A percentile compares a stretch with the other conserved stretches of the same genome.
Conservation (phyloP, 2,329 filamentous ascomycete genomes). For the Cordyceps pruinosa region DNA sequence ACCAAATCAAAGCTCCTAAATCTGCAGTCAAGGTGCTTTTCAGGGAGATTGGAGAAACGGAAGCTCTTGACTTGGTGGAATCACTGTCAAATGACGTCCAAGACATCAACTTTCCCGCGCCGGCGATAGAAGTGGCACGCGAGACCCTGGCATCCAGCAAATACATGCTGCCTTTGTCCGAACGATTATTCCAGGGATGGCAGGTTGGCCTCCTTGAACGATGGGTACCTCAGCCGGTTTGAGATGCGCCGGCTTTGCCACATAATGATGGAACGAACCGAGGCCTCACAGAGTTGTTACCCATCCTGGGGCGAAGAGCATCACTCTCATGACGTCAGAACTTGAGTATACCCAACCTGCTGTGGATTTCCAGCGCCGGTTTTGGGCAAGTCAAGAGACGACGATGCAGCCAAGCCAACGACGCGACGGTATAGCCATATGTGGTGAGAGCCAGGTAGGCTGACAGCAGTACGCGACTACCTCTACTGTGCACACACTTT, state of each 20-base stretch:
- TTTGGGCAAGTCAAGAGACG: no score
- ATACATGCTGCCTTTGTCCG: slow-evolving; percentile 44
- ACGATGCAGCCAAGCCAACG: no score
- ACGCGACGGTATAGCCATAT: no score
- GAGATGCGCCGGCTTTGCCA: slow-evolving; percentile 12
- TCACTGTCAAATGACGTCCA: slow-evolving; percentile 50
- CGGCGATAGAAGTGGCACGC: slow-evolving; percentile 40
- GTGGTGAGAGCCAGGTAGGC: no score
- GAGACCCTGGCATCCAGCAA: slow-evolving; percentile 42
- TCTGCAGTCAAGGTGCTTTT: slow-evolving; percentile 50
- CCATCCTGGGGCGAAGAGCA: background rate
- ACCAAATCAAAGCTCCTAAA: slow-evolving; percentile 19
- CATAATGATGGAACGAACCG: background rate
- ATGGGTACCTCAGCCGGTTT: slow-evolving; percentile 26
- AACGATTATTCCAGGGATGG: slow-evolving; percentile 59
- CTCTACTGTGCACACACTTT: no score
- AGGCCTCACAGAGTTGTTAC: background rate
- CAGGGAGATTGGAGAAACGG: slow-evolving; percentile 32
- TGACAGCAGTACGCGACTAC: no score
- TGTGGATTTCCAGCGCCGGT: no score
- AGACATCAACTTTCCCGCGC: slow-evolving; percentile 47
- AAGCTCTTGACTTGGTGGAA: slow-evolving; percentile 44
- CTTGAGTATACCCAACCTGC: background rate
- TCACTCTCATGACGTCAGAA: background rate
- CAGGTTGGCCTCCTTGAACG: slow-evolving; percentile 54